Evolutionary conservation across 106 monocot species (phyloP), one percentile per base, ranked within the genome.

Genomic region (Dendrobium chrysotoxum): DNA sequence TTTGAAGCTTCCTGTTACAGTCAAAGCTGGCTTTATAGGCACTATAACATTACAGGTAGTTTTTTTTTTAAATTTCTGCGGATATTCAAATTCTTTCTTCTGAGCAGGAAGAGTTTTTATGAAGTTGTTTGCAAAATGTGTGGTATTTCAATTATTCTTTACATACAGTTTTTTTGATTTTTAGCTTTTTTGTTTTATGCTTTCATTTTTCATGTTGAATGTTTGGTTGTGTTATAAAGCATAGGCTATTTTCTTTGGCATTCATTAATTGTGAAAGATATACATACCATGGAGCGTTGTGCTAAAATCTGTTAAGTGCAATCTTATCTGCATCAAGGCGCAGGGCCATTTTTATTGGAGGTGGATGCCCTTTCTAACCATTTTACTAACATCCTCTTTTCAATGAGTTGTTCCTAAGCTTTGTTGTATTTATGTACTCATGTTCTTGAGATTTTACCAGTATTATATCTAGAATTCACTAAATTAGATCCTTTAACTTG

Each of bases 11-110:
- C 99, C 99, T 39, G 88, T 99, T 55, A 91, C 82, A 40, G 91
- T 93, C 46, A 91, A 86, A 88, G 95, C 95, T 84, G 99, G 99
- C 67, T 99, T 99, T 88, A 87, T 99, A 87, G 99, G 95, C 64
- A 93, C 85, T 26, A 99, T 99, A 84, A 99, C 99, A 44, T 84
- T 99, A 82, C 91, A 99, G 93, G 99, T 95, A 89, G n/a, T 81
- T 77, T 23, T 41, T 66, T 71, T 74, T 18, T 50, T 50, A 16
- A 74, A 74, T 40, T 74, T 28, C 16, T 74, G 70, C 35, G 11
- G 28, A 31, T 74, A 35, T 71, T 38, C 11, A 38, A 38, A 15
- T 41, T 42, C 21, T 20, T 7, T 74, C 6, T 74, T 1, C 39
- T n/a, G 41, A 74, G 7, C 42, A 74, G 40, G 28, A 74, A 42